Evolutionary conservation across 352 stramenopile species (phyloP), one percentile per base, ranked within the genome.

Genomic region (Phytopythium ostracodes): DNA sequence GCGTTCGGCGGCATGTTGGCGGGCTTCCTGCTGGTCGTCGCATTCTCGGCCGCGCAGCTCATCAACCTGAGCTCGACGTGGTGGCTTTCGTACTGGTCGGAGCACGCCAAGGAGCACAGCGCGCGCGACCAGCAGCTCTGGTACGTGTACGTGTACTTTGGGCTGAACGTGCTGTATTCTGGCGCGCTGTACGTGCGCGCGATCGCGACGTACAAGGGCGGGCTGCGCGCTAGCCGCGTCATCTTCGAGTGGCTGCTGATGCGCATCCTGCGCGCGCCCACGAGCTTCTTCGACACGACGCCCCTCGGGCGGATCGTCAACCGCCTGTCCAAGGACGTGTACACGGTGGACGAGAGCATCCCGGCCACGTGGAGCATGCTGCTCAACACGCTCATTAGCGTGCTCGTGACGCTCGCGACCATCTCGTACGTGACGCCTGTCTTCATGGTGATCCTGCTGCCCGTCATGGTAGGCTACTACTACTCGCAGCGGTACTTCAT

Each of bases 401-500:
- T 47, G 42, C 4, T 25, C 18, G 70, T 81, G 52, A 89, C 80
- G 9, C 52, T 91, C 24, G 77, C 68, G 5, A 89, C 79, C 10
- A 77, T 94, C 46, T 94, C 77, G 53, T 53, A 81, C 55, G 75
- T 89, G 43, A 90, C 82, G 8, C 83, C 81, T 0, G 62, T 75
- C 14, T 88, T 87, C 60, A 91, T 95, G 72, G 63, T 80, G 18
- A 60, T 88, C 33, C 35, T 58, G 29, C 52, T 46, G 27, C 96
- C 96, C 67, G 77, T 91, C 33, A 42, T 63, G 22, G 15, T 81
- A 2, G 59, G 67, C 4, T 84, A 82, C 64, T 87, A 84, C 55
- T 58, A 65, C 44, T 85, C 78, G 15, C 78, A 86, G 74, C 94
- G 92, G 17, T 98, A 98, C 66, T 98, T 97, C 66, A 90, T 97